Evolutionary conservation across 176 grass and related monocot genomes (phyloP).

Genomic region (Elymus sibiricus): DNA sequence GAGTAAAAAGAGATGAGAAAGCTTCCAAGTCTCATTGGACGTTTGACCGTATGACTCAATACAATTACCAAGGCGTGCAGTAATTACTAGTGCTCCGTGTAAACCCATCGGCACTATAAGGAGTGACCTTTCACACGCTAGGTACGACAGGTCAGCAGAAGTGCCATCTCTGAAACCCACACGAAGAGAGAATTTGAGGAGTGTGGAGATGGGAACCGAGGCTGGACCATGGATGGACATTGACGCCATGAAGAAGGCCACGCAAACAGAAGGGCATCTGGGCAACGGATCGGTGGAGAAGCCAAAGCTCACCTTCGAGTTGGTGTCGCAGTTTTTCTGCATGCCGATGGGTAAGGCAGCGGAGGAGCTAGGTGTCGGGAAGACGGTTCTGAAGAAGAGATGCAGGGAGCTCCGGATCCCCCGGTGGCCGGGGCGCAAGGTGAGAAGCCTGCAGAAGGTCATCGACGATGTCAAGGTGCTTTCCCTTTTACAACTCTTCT

Average conservation of each 20-base stretch:
- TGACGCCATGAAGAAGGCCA: not conserved
- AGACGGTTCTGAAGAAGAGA: conserved; percentile 25
- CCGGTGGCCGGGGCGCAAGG: not conserved
- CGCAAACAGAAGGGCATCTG: not conserved
- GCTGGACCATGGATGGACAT: not conserved
- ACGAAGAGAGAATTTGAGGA: not conserved
- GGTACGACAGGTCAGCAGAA: not conserved
- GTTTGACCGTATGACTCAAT: not conserved
- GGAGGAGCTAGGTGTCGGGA: not conserved
- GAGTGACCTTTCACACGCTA: not conserved
- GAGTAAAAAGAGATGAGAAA: not conserved
- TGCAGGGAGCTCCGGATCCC: conserved; percentile 22
- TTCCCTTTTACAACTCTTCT: not conserved
- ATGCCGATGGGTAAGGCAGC: conserved; percentile 33
- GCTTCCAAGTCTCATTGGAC: not conserved
- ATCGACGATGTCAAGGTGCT: not conserved
- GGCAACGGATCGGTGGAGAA: not conserved
- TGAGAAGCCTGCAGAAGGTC: not conserved
- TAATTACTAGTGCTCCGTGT: no score
- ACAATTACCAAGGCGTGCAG: not conserved
- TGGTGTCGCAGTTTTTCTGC: conserved; percentile 20
- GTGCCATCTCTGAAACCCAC: not conserved
- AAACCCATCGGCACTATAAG: not conserved
- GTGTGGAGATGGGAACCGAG: not conserved
- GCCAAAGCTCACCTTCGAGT: not conserved